phyloP scores from a whole-genome alignment of 305 asterid genomes.

The Ruellia speciosa region DNA sequence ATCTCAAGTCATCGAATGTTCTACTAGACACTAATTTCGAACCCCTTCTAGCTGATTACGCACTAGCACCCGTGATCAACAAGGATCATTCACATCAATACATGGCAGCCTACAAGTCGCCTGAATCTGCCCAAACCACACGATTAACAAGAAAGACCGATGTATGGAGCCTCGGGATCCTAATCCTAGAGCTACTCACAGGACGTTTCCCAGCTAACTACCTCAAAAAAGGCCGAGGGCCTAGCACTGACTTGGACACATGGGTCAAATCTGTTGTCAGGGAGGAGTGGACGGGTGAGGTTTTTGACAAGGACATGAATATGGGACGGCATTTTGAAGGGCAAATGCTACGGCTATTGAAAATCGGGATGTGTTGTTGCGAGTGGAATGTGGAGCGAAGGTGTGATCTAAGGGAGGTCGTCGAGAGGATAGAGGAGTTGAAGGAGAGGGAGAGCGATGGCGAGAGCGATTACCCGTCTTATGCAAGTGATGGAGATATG shows the following conservation, averaged over 20 bases:
- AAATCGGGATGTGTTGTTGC: conserved; percentile 59
- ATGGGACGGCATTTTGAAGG: conserved; percentile 29
- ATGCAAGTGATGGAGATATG: conserved; percentile 32
- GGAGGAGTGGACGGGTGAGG: conserved; percentile 66
- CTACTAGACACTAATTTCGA: conserved; percentile 28
- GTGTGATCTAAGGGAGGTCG: conserved; percentile 40
- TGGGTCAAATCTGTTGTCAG: conserved; percentile 62
- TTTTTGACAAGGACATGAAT: conserved; percentile 51
- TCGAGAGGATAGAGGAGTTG: conserved; percentile 41
- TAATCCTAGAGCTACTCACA: conserved; percentile 49
- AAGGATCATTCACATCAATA: conserved; percentile 47
- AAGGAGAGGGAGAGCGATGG: conserved; percentile 37
- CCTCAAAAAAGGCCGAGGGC: conserved; percentile 39
- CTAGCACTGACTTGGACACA: conserved; percentile 39
- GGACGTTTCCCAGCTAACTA: conserved; percentile 56
- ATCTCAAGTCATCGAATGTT: conserved; percentile 59
- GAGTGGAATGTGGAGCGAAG: conserved; percentile 40
- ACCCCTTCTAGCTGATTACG: conserved; percentile 44
- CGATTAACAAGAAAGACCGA: conserved; percentile 36
- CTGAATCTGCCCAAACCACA: conserved; percentile 34
- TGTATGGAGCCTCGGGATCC: conserved; percentile 64
- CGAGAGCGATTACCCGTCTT: conserved; percentile 24
- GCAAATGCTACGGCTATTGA: conserved; percentile 46
- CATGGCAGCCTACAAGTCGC: conserved; percentile 63
- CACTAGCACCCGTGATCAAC: conserved; percentile 40